Base-by-base conservation (phyloP, 495 filamentous ascomycete genomes). In the Trichoderma asperelloides region DNA sequence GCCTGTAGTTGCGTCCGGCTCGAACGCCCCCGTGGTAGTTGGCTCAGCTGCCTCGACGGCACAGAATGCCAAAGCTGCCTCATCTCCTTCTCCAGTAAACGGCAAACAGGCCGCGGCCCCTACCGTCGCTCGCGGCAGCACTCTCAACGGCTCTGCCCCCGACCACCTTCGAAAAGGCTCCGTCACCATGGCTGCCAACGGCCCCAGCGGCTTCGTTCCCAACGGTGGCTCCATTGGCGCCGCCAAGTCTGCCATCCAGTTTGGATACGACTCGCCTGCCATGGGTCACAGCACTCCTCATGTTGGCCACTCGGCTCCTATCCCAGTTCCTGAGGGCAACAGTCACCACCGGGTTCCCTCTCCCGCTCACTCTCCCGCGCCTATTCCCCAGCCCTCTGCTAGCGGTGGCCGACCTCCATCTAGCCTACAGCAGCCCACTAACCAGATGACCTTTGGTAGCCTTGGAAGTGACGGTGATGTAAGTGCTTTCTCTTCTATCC, bases 361-460 rank as follows among this genome's bases (percentile, higher is more conserved):
- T 51, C 91, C 91, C 7, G 86, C 87, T 67, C 84, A 85, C 33
- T 96, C 93, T 16, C 93, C 93, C 3, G 91, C 89, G 25, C 93
- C 93, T 7, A 97, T 97, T 65, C 93, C 93, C 23, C 89, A 91
- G 75, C 90, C 90, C 62, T 85, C 90, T 45, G 89, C 89, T 45
- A 96, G 92, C 76, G 92, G 92, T 72, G 92, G 92, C 71, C 84
- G 90, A 76, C 91, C 91, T 55, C 89, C 89, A 37, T 90, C 90
- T 13, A 62, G 66, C 66, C 66, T 84, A 84, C 60, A 82, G 89
- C 70, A 86, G 88, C 69, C 82, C 82, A 67, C 86, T 87, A 70
- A 81, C 81, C 71, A 82, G 79, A 73, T 90, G 66, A 91, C 85
- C 70, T 97, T 97, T 80, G 93, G 93, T 68, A 93, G 89, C 76